Evolutionary conservation across 2,329 filamentous ascomycete species (phyloP).

Genomic region (Lithohypha guttulata): DNA sequence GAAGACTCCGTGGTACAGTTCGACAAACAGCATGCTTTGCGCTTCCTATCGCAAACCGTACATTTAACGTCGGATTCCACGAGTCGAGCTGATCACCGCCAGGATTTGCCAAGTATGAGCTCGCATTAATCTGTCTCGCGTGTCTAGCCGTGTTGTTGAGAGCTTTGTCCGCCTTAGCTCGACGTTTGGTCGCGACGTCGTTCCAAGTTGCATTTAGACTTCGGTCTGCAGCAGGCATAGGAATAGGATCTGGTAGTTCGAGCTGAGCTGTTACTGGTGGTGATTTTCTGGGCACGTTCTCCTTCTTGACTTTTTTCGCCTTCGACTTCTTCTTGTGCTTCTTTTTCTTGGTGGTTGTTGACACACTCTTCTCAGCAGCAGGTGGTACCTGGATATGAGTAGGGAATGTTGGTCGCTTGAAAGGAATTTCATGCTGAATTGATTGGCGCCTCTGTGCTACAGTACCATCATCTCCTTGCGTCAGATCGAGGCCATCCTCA

Average conservation of each 20-base stretch:
- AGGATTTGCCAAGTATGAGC: neutral
- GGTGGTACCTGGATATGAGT: neutral
- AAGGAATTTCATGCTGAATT: too few species aligned
- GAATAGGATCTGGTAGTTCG: neutral
- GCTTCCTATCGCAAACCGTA: neutral
- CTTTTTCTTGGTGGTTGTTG: neutral
- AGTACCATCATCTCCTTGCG: too few species aligned
- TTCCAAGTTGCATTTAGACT: neutral
- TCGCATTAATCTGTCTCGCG: constrained; percentile 19
- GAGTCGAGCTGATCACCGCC: neutral
- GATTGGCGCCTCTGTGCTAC: too few species aligned
- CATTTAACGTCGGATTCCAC: neutral
- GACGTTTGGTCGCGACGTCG: neutral
- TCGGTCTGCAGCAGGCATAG: neutral
- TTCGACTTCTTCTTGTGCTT: neutral
- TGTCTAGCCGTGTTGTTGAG: constrained; percentile 18
- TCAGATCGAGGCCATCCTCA: too few species aligned
- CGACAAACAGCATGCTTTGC: constrained; percentile 4
- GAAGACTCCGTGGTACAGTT: neutral
- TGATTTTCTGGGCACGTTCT: neutral
- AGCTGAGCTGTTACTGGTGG: neutral
- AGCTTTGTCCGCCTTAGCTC: constrained; percentile 1
- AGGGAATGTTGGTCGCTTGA: too few species aligned
- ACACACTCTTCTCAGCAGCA: neutral
- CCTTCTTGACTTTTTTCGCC: neutral